Evolutionary conservation across 2,329 filamentous ascomycete genomes (phyloP).

Genomic region (Diplodia seriata): DNA sequence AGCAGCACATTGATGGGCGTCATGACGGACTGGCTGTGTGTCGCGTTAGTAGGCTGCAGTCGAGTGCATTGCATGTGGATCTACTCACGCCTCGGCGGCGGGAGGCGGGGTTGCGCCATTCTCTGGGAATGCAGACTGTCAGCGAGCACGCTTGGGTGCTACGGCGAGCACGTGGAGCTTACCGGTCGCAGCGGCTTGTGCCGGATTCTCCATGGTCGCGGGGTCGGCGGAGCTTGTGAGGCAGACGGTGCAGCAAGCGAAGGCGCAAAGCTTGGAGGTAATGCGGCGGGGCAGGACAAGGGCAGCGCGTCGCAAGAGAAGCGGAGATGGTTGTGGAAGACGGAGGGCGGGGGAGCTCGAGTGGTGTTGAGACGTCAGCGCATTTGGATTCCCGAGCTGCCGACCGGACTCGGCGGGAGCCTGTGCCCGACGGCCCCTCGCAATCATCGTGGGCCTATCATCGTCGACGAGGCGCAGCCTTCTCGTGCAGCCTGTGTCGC

Average conservation of each 20-base stretch:
- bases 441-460: conserved; percentile 15
- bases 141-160: conserved; percentile 2
- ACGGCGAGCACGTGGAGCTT: conserved; percentile 18
- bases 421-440: background rate
- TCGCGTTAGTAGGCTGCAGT: conserved; percentile 3
- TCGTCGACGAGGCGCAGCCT: background rate
- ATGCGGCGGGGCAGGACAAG: background rate
- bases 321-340: background rate
- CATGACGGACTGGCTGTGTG: conserved; percentile 60
- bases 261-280: background rate
- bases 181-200: conserved; percentile 29
- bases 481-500: conserved; percentile 9
- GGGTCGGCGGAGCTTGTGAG: background rate
- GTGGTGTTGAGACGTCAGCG: conserved; percentile 4
- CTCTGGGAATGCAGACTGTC: conserved; percentile 23
- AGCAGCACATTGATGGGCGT: conserved; percentile 69
- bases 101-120: conserved; percentile 61
- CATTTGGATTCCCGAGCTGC: conserved; percentile 5
- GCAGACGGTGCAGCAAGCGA: background rate
- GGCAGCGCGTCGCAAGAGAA: background rate
- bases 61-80: background rate
- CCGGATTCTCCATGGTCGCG: conserved; percentile 19
- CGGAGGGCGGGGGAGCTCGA: background rate
- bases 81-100: conserved; percentile 53
- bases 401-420: background rate